Percentiles rank a stretch among this genome's conserved stretches.
phyloP scores from a whole-genome alignment of 2,329 filamentous ascomycete species.

The Plectosphaerella cucumerina region DNA sequence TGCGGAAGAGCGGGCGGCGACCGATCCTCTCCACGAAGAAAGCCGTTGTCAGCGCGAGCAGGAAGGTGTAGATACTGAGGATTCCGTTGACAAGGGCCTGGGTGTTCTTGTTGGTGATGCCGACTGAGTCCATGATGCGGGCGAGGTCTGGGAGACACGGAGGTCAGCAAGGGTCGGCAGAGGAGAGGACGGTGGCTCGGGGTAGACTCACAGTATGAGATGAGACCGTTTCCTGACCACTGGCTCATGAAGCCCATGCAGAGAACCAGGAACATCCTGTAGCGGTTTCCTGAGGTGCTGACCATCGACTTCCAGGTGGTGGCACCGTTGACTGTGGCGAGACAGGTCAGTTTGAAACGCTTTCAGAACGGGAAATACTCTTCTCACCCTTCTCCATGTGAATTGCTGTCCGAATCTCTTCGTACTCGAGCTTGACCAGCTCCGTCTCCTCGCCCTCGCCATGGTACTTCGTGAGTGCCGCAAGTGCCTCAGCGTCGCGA shows the following conservation, averaged over 20 bases:
- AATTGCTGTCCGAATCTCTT: constrained; percentile 43
- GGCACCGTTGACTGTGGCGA: constrained; percentile 21
- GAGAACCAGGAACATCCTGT: constrained; percentile 36
- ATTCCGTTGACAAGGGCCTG: constrained; percentile 23
- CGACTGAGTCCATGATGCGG: constrained; percentile 22
- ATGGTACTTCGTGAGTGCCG: constrained; percentile 49
- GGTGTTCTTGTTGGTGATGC: constrained; percentile 21
- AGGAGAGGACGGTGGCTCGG: constrained; percentile 7
- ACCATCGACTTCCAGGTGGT: constrained; percentile 22
- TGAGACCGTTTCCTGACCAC: constrained; percentile 25
- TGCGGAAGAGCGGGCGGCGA: constrained; percentile 16
- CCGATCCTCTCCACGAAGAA: constrained; percentile 20
- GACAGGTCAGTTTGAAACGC: constrained; percentile 23
- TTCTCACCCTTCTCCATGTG: constrained; percentile 27
- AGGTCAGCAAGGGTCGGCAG: background rate
- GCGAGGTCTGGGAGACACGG: constrained; percentile 14
- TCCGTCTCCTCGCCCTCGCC: constrained; percentile 43
- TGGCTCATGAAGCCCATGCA: constrained; percentile 40
- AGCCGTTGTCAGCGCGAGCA: constrained; percentile 21
- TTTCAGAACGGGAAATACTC: constrained; percentile 19
- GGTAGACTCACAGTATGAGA: constrained; percentile 22
- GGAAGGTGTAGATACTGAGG: constrained; percentile 16
- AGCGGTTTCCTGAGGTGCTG: constrained; percentile 32
- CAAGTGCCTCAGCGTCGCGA: constrained; percentile 42
- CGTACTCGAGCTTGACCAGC: constrained; percentile 45